phyloP scores from a whole-genome alignment of 192 early-diverging fungal genomes.

The Coemansia sp. region DNA sequence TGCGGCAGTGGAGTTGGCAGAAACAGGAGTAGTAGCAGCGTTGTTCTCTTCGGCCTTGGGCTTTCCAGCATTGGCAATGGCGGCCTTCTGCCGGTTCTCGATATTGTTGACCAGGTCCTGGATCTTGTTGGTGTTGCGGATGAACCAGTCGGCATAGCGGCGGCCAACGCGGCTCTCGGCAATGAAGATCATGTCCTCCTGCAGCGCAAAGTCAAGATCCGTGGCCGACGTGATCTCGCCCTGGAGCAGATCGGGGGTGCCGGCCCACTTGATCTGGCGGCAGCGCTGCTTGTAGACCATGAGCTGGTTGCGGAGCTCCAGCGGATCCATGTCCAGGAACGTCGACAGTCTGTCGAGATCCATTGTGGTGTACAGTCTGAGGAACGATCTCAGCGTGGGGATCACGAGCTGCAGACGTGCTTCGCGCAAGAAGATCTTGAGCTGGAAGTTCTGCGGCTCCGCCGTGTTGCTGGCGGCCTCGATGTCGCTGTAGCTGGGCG shows the following conservation, averaged over 20 bases:
- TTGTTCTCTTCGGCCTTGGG: slow-evolving; percentile 18
- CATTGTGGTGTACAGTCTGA: slow-evolving; percentile 96
- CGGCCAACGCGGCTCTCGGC: slow-evolving; percentile 92
- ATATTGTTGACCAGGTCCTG: slow-evolving; percentile 49
- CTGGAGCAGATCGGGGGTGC: slow-evolving; percentile 74
- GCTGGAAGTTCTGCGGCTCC: slow-evolving; percentile 76
- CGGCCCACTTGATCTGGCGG: slow-evolving; percentile 82
- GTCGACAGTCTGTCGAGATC: slow-evolving; percentile 82
- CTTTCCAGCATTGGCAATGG: slow-evolving; percentile 24
- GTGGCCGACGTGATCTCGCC: slow-evolving; percentile 81
- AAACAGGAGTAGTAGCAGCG: not conserved
- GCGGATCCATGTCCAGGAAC: slow-evolving; percentile 83
- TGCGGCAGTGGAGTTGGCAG: not conserved
- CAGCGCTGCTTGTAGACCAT: slow-evolving; percentile 94
- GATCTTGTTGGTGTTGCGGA: slow-evolving; percentile 92
- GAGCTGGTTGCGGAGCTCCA: slow-evolving; percentile 82
- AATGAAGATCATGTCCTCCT: slow-evolving; percentile 94
- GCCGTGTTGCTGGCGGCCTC: slow-evolving; percentile 18
- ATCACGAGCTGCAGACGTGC: slow-evolving; percentile 83
- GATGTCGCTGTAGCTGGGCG: slow-evolving; percentile 77
- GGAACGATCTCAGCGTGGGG: slow-evolving; percentile 88
- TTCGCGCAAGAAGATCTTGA: slow-evolving; percentile 83
- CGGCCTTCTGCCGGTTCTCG: slow-evolving; percentile 43
- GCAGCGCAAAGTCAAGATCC: slow-evolving; percentile 92
- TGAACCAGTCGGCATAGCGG: slow-evolving; percentile 94